Base-by-base conservation (phyloP, 2,329 filamentous ascomycete species). In the Aspergillus sojae region DNA sequence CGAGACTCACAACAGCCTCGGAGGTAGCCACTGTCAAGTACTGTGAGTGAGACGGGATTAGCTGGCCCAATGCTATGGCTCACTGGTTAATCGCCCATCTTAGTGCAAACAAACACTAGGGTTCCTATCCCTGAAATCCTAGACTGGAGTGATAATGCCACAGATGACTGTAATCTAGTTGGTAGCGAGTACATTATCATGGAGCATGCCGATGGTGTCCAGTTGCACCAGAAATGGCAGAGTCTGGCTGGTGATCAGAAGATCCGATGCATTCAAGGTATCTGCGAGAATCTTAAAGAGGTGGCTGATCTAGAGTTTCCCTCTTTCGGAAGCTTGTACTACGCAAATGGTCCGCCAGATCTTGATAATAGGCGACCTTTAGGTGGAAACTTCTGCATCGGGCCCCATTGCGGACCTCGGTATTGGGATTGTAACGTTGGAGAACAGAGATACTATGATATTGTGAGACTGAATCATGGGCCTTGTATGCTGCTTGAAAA, bases 61-160 rank as follows among this genome's bases (percentile, higher is more conserved):
- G 26, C 26, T 28, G 26, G 5, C 26, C 26, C 26, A 28, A 7
- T 28, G 26, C 26, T 28, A 7, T 28, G 26, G 26, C 26, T 28
- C 5, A 28, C 26, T 28, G 5, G 26, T 28, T 28, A 28, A 28
- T 28, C 26, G 5, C 5, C 26, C 26, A 28, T 7, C 26, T 28
- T 28, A 28, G 77, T 79, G 62, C 74, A 75, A 72, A 36, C 62
- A 0, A 71, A 78, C 32, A 81, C 79, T 10, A 72, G 62, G 10
- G 74, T 83, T 41, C 80, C 80, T 34, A 77, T 82, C 46, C 80
- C 79, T 23, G 72, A 67, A 59, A 75, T 83, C 45, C 68, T 82
- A 9, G 79, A 79, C 65, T 83, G 79, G 79, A 78, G 70, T 68
- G 69, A 79, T 62, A 72, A 81, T 62, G 61, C 69, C 23, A 68